phyloP scores from a whole-genome alignment of 2,329 filamentous ascomycete species.

The Pseudogymnoascus sp. region DNA sequence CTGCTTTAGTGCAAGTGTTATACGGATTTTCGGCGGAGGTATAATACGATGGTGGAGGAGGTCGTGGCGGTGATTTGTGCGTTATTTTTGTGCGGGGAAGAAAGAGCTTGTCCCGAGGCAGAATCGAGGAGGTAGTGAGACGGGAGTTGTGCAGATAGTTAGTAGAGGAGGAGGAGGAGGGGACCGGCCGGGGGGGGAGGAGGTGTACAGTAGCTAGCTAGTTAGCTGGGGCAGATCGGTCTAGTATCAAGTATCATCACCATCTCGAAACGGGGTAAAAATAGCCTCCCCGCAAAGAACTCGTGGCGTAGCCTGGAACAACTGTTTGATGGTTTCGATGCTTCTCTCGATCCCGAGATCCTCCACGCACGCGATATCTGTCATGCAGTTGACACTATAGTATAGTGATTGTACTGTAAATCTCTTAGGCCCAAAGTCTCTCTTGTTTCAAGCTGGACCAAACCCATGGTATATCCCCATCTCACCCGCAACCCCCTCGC shows the following conservation, averaged over 20 bases:
- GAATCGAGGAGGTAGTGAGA: background rate
- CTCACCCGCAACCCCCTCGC: too few relatives aligned
- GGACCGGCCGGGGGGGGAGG: background rate
- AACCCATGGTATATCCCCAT: background rate
- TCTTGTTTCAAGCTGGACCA: background rate
- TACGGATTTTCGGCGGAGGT: too few relatives aligned
- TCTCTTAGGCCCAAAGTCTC: too few relatives aligned
- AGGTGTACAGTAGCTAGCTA: background rate
- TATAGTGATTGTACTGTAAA: too few relatives aligned
- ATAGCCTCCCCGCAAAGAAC: background rate
- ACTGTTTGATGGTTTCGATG: background rate
- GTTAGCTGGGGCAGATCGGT: background rate
- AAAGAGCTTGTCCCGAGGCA: slow-evolving; percentile 1
- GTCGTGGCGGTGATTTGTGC: background rate
- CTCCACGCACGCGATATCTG: too few relatives aligned
- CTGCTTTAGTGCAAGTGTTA: background rate
- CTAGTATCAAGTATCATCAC: background rate
- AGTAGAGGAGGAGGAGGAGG: background rate
- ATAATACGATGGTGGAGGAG: background rate
- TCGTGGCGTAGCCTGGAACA: slow-evolving; percentile 3
- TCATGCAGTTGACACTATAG: too few relatives aligned
- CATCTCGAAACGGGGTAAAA: background rate
- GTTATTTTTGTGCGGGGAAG: background rate
- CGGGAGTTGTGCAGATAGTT: background rate
- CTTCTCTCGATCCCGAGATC: background rate